Percentiles rank a stretch among this genome's conserved stretches.
phyloP scores from a whole-genome alignment of 108 stramenopile species.

The Fragilaria radians region DNA sequence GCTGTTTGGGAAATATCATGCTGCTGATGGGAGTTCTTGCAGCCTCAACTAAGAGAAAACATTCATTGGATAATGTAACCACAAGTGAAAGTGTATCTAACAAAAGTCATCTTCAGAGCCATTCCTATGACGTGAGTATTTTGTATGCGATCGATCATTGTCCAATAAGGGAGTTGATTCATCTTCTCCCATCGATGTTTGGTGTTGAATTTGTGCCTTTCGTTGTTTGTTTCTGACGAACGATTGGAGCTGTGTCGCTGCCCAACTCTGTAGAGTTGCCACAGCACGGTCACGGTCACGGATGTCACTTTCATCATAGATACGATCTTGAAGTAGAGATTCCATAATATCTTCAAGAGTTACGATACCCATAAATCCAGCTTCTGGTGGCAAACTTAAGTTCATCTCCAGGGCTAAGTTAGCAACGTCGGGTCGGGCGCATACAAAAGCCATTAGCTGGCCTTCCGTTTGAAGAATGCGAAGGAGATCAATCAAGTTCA shows the following conservation, averaged over 20 bases:
- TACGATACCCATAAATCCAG: slow-evolving; percentile 53
- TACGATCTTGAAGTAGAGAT: slow-evolving; percentile 44
- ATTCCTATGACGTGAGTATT: no score
- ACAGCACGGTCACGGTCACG: slow-evolving; percentile 36
- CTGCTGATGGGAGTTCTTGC: no score
- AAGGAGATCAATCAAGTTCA: slow-evolving; percentile 43
- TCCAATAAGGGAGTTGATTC: no score
- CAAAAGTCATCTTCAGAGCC: no score
- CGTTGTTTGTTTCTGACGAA: slow-evolving; percentile 2
- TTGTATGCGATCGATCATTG: no score
- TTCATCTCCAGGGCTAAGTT: slow-evolving; percentile 27
- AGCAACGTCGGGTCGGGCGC: slow-evolving; percentile 54
- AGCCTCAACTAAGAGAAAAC: no score
- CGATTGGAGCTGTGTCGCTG: slow-evolving; percentile 25
- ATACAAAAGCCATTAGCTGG: slow-evolving; percentile 55
- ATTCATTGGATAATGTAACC: no score
- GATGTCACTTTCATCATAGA: slow-evolving; percentile 51
- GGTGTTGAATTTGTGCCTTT: not conserved
- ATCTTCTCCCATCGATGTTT: no score
- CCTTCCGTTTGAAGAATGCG: slow-evolving; percentile 40
- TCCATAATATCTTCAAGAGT: slow-evolving; percentile 61
- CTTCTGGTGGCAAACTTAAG: slow-evolving; percentile 29
- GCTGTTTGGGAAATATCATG: no score
- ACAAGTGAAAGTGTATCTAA: no score
- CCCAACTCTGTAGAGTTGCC: slow-evolving; percentile 42